Conservation (phyloP, 2,329 filamentous ascomycete species). For the Setomelanomma holmii region DNA sequence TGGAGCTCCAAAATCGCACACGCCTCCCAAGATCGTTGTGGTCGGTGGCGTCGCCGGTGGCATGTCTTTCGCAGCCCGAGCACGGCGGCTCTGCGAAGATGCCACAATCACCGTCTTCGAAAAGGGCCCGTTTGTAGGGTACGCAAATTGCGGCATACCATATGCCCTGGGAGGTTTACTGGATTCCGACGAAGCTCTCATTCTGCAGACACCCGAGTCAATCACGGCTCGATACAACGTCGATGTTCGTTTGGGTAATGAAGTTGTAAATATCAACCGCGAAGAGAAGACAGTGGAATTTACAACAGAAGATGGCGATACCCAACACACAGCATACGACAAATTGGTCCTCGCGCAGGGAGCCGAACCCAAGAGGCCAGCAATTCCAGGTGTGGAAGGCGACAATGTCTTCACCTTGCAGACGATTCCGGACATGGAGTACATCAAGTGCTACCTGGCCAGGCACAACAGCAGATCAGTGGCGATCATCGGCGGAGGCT, state of each 20-base stretch:
- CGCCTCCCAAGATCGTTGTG: conserved; percentile 4
- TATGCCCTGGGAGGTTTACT: conserved; percentile 35
- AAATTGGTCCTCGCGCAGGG: conserved; percentile 28
- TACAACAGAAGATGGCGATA: neutral
- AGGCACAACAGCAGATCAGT: conserved; percentile 11
- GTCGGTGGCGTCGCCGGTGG: conserved; percentile 20
- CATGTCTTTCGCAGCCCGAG: conserved; percentile 29
- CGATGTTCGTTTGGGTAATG: conserved; percentile 25
- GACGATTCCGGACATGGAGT: conserved; percentile 26
- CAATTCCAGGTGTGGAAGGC: conserved; percentile 22
- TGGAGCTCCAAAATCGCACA: neutral
- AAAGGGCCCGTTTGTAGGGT: conserved; percentile 30
- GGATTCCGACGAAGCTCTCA: conserved; percentile 16
- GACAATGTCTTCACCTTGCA: conserved; percentile 28
- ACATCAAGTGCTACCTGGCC: conserved; percentile 18
- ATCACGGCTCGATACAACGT: conserved; percentile 32
- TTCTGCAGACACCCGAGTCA: conserved; percentile 29
- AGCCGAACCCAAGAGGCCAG: conserved; percentile 20
- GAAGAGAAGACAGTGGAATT: conserved; percentile 10
- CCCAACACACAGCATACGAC: conserved; percentile 21
- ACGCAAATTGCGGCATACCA: conserved; percentile 35
- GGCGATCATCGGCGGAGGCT: conserved; percentile 33
- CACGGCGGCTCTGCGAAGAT: conserved; percentile 31
- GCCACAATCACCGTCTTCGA: conserved; percentile 36
- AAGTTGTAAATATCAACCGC: conserved; percentile 27